phyloP scores from a whole-genome alignment of 129 eudicot species.

The Escallonia rubra region DNA sequence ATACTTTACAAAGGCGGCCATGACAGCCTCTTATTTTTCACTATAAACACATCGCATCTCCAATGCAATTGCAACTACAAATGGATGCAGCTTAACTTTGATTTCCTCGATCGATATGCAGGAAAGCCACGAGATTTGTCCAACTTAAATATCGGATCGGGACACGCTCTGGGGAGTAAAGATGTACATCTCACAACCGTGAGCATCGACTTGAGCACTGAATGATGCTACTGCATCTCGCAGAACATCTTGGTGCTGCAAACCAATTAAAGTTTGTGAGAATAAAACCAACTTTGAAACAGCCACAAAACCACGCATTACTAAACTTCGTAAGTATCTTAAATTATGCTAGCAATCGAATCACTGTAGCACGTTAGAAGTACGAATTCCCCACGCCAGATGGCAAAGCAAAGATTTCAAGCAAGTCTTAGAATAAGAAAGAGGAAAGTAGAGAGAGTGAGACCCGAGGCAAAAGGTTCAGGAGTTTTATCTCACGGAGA shows the following conservation, averaged over 20 bases:
- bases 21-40: no score
- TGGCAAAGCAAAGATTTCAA: not conserved
- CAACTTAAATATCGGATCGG: conserved; percentile 25
- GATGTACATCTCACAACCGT: conserved; percentile 68
- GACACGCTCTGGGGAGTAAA: conserved; percentile 51
- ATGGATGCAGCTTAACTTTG: not conserved
- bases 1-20: no score
- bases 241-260: conserved; percentile 57
- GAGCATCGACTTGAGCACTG: conserved; percentile 60
- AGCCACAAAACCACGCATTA: not conserved
- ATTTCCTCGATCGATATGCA: not conserved
- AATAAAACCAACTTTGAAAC: not conserved
- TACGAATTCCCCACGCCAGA: not conserved
- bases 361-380: not conserved
- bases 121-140: not conserved
- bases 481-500: no score
- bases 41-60: no score
- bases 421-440: no score
- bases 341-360: not conserved
- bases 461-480: no score
- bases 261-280: conserved; percentile 9
- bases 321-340: not conserved
- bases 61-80: no score
- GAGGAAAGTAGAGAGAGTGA: no score
- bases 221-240: conserved; percentile 48